Evolutionary conservation across 2,329 filamentous ascomycete species (phyloP).

Genomic region (Magnaporthiopsis incrustans): DNA sequence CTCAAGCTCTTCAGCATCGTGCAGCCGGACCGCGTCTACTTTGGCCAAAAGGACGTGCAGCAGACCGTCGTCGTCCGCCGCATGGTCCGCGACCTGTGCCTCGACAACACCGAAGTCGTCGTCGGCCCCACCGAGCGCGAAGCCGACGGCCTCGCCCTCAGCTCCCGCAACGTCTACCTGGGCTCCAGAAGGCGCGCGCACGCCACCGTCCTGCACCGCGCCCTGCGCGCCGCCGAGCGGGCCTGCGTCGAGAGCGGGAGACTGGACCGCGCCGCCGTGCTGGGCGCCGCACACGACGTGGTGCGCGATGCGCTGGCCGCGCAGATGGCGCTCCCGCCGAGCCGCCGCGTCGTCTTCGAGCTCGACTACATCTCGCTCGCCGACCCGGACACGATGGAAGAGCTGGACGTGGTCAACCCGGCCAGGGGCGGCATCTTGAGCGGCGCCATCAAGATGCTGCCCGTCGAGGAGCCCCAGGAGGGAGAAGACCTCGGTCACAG

Average conservation of each 20-base stretch:
- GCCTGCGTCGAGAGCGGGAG: slow-evolving; percentile 49
- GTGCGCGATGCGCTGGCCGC: slow-evolving; percentile 44
- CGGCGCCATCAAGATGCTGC: slow-evolving; percentile 83
- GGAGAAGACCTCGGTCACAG: slow-evolving; percentile 70
- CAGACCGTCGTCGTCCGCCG: slow-evolving; percentile 85
- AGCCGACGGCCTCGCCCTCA: slow-evolving; percentile 76
- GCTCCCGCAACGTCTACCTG: slow-evolving; percentile 89
- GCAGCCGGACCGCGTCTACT: slow-evolving; percentile 72
- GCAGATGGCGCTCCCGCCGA: slow-evolving; percentile 53
- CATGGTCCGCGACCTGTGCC: slow-evolving; percentile 80
- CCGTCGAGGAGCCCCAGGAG: slow-evolving; percentile 59
- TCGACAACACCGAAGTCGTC: slow-evolving; percentile 67
- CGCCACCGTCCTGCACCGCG: slow-evolving; percentile 63
- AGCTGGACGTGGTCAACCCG: slow-evolving; percentile 64
- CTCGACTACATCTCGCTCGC: slow-evolving; percentile 90
- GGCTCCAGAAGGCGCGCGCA: slow-evolving; percentile 64
- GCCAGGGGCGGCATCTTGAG: slow-evolving; percentile 74
- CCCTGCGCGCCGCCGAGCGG: slow-evolving; percentile 62
- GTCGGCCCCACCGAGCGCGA: slow-evolving; percentile 72
- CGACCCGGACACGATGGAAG: slow-evolving; percentile 74
- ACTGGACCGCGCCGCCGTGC: slow-evolving; percentile 53
- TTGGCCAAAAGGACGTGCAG: slow-evolving; percentile 97
- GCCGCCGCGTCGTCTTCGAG: slow-evolving; percentile 63
- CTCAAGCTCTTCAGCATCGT: slow-evolving; percentile 89
- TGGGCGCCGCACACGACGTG: slow-evolving; percentile 61